These are phyloP conservation scores for Umbellularia californica DNA, from an alignment of 164 flowering plant genomes.

Conservation along the genomic window DNA sequence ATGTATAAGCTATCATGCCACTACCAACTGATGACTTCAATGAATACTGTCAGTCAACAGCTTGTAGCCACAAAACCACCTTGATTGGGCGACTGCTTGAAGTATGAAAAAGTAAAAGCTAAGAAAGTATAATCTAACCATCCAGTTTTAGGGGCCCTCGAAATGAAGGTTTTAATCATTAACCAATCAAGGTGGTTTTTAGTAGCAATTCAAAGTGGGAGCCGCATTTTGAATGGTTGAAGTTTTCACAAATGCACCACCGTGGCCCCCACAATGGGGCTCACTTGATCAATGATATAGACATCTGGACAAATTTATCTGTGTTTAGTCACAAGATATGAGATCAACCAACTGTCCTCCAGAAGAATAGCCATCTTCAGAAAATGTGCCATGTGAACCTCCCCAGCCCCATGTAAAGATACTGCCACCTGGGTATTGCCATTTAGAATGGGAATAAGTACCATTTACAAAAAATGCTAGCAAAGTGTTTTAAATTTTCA, in stretches of 20 bases:
- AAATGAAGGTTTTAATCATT: no score
- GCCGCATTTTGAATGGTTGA: not conserved
- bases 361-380: constrained; percentile 80
- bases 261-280: not conserved
- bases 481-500: not conserved
- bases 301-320: not conserved
- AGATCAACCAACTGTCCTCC: constrained; percentile 96
- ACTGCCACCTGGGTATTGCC: constrained; percentile 48
- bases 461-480: not conserved
- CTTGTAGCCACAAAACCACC: no score
- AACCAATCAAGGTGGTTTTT: no score
- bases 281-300: not conserved
- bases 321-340: not conserved
- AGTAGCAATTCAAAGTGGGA: not conserved
- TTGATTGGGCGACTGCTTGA: no score
- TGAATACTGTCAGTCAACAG: no score
- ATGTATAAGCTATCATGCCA: no score
- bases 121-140: no score
- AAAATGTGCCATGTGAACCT: constrained; percentile 94
- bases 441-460: not conserved
- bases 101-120: no score
- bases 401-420: constrained; percentile 99
- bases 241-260: not conserved
- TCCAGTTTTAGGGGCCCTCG: no score
- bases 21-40: no score